A percentile compares a stretch with the other conserved stretches of the same genome.
Conservation (phyloP, 2,329 filamentous ascomycete genomes). For the Cercospora zeae-maydis region DNA sequence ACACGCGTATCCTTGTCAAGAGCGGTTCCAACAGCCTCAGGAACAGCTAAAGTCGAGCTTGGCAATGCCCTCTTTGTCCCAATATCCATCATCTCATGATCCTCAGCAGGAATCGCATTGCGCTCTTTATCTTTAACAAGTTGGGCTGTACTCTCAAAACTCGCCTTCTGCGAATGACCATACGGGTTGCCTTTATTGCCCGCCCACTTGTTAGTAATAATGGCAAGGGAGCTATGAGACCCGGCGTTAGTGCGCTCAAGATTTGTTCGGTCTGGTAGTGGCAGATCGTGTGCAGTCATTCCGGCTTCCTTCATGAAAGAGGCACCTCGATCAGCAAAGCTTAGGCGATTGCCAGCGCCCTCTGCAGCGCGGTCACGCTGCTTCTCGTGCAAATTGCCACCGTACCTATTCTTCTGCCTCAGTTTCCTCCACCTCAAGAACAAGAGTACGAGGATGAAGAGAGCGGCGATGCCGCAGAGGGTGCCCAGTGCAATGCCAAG, state of each 20-base stretch:
- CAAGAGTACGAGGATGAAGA: constrained; percentile 71
- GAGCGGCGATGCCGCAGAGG: constrained; percentile 67
- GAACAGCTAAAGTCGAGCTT: constrained; percentile 21
- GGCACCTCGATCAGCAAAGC: constrained; percentile 51
- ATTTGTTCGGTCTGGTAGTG: constrained; percentile 20
- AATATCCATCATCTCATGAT: constrained; percentile 46
- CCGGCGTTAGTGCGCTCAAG: constrained; percentile 16
- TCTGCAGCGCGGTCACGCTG: constrained; percentile 14
- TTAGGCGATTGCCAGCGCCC: constrained; percentile 38
- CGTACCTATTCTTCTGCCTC: constrained; percentile 52
- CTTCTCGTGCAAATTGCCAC: constrained; percentile 43
- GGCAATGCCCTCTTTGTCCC: constrained; percentile 37
- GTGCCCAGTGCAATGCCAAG: constrained; percentile 78
- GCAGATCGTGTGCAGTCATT: constrained; percentile 37
- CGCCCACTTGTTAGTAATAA: constrained; percentile 55
- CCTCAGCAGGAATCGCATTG: constrained; percentile 41
- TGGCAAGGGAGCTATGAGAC: constrained; percentile 44
- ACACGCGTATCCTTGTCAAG: constrained; percentile 33
- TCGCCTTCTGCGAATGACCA: constrained; percentile 44
- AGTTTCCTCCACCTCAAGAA: constrained; percentile 60
- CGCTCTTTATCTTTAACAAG: constrained; percentile 56
- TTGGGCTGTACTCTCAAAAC: constrained; percentile 58
- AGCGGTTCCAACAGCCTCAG: constrained; percentile 24
- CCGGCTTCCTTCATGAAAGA: constrained; percentile 53
- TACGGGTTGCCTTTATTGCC: constrained; percentile 50